Evolutionary conservation across 176 grass and related monocot genomes (phyloP).

Genomic region (Oryza coarctata): DNA sequence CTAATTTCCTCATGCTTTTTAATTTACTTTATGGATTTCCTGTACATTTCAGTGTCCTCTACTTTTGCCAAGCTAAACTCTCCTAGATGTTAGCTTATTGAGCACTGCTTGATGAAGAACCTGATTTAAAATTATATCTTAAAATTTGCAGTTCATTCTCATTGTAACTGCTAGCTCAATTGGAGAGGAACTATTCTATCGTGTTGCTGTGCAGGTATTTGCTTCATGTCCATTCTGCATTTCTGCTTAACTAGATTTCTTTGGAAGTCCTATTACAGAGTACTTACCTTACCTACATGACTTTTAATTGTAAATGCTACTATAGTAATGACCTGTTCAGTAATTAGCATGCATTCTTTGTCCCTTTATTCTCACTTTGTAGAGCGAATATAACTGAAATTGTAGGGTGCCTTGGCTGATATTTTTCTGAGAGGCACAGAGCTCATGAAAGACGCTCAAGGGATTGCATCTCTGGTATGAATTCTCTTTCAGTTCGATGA

Average conservation of each 20-base stretch:
- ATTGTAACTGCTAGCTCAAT: slow-evolving; percentile 82
- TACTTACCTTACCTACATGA: not conserved
- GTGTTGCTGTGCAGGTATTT: slow-evolving; percentile 79
- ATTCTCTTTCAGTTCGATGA: not conserved
- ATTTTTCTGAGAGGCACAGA: slow-evolving; percentile 85
- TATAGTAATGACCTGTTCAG: not conserved
- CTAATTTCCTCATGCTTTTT: not conserved
- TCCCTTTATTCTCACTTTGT: slow-evolving; percentile 16
- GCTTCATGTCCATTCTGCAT: not conserved
- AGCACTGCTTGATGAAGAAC: not conserved
- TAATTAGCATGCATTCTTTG: not conserved
- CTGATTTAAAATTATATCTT: not conserved
- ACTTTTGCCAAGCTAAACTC: not conserved
- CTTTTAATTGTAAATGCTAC: not conserved
- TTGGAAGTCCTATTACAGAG: not conserved
- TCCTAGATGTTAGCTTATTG: slow-evolving; percentile 8
- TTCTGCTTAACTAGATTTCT: not conserved
- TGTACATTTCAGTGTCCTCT: not conserved
- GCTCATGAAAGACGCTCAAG: slow-evolving; percentile 85
- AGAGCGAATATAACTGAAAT: not conserved
- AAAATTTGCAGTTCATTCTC: slow-evolving; percentile 66
- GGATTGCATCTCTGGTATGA: slow-evolving; percentile 79
- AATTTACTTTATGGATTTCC: not conserved
- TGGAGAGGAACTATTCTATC: slow-evolving; percentile 94
- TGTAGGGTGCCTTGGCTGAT: slow-evolving; percentile 76